Percentiles rank a stretch among this genome's conserved stretches.
phyloP scores from a whole-genome alignment of 805 yeast species.

The Lachancea mirantina region DNA sequence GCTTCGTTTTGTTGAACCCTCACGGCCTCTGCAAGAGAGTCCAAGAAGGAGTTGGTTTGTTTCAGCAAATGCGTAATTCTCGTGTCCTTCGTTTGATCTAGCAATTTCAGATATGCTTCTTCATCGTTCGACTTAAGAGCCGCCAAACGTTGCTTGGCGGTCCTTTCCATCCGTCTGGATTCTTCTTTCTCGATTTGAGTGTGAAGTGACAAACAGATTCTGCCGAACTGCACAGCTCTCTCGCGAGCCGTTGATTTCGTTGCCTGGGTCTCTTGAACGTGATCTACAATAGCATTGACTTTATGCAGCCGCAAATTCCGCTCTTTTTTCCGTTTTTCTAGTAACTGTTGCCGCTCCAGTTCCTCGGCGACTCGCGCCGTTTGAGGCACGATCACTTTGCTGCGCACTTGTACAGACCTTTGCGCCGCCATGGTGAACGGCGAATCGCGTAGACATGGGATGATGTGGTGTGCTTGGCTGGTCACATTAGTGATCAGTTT shows the following conservation, averaged over 20 bases:
- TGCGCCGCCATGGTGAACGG: constrained; percentile 59
- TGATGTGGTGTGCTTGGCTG: constrained; percentile 48
- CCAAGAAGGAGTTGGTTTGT: constrained; percentile 74
- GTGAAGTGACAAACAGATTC: constrained; percentile 21
- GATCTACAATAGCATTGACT: constrained; percentile 34
- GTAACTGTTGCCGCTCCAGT: constrained; percentile 61
- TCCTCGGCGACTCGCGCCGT: constrained; percentile 72
- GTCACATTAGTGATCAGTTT: constrained; percentile 47
- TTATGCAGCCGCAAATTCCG: constrained; percentile 45
- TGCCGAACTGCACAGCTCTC: constrained; percentile 28
- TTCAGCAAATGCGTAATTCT: constrained; percentile 76
- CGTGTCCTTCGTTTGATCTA: constrained; percentile 82
- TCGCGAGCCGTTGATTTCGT: constrained; percentile 20
- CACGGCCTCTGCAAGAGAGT: constrained; percentile 72
- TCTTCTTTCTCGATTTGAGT: constrained; percentile 60
- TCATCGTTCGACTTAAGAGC: constrained; percentile 84
- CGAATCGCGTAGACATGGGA: constrained; percentile 43
- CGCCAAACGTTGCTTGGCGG: constrained; percentile 82
- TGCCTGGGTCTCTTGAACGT: constrained; percentile 26
- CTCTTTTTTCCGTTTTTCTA: constrained; percentile 49
- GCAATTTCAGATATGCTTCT: constrained; percentile 75
- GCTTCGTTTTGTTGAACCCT: constrained; percentile 58
- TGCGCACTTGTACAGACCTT: constrained; percentile 59
- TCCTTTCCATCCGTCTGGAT: constrained; percentile 63
- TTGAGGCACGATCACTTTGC: constrained; percentile 62